Evolutionary conservation across 2,329 filamentous ascomycete genomes (phyloP), one percentile per base, ranked within the genome.

Genomic region (Cladobotryum mycophilum): DNA sequence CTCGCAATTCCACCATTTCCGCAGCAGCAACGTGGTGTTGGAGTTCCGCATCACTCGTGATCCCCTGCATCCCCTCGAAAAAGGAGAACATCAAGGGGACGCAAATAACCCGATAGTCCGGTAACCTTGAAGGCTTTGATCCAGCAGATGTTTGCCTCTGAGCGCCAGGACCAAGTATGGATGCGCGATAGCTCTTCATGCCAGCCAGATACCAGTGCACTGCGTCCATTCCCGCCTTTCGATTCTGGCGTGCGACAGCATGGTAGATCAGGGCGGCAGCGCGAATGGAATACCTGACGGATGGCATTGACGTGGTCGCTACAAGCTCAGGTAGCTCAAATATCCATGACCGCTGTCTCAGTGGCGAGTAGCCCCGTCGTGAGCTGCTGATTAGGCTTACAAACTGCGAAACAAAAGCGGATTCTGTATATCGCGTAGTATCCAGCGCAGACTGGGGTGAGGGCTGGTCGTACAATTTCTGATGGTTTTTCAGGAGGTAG

Each of bases 81-180:
- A 49, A 49, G 7, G 48, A 49, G 22, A 49, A 49, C 25, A 49
- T 45, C 7, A 49, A 38, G 2, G 48, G 48, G 13, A 45, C 41
- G 12, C 48, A 49, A 22, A 49, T 34, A 14, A 22, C 22, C 20
- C 18, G 40, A 41, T 34, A 44, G 17, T 49, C 35, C 35, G 22
- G 7, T 17, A 45, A 11, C 13, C 7, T 13, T 34, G 22, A 30
- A 30, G 25, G 6, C 9, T 11, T 30, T 30, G 25, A 30, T 11
- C 25, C 25, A 11, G 25, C 4, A 2, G 8, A 30, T 7, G 6
- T 2, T 30, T 3, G 9, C 25, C 6, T 30, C 8, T 30, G 25
- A 30, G 25, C 25, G 25, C 25, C 25, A 8, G 25, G 25, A 30
- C 25, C 25, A 8, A 30, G 25, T 30, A 30, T 30, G 9, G 25